A percentile compares a stretch with the other conserved stretches of the same genome.
Evolutionary conservation across 495 filamentous ascomycete genomes (phyloP).

Genomic region (Lichenothelia convexa): DNA sequence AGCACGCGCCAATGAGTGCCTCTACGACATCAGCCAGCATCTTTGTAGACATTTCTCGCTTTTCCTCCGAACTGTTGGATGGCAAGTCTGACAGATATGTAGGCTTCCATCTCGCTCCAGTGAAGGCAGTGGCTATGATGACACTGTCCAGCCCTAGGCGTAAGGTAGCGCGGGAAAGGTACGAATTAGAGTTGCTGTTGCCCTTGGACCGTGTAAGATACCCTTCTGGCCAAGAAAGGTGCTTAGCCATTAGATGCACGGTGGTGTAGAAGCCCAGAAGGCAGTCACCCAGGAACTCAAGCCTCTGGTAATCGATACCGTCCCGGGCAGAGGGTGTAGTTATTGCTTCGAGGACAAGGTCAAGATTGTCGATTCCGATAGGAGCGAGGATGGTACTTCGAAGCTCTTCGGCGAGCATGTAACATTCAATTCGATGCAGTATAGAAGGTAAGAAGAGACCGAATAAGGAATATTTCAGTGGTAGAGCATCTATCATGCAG

Average conservation of each 20-base stretch:
- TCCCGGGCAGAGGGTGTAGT: slow-evolving; percentile 44
- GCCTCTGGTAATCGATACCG: slow-evolving; percentile 55
- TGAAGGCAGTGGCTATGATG: slow-evolving; percentile 53
- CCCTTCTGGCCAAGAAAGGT: slow-evolving; percentile 59
- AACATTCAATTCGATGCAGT: slow-evolving; percentile 44
- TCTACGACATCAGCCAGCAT: slow-evolving; percentile 82
- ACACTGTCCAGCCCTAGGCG: slow-evolving; percentile 48
- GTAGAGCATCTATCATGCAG: slow-evolving; percentile 36
- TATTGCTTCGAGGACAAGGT: slow-evolving; percentile 54
- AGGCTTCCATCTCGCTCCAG: slow-evolving; percentile 51
- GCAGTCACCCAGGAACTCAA: slow-evolving; percentile 80
- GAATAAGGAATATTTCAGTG: slow-evolving; percentile 41
- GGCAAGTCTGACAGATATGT: slow-evolving; percentile 38
- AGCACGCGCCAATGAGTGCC: slow-evolving; percentile 64
- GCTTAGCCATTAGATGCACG: slow-evolving; percentile 44
- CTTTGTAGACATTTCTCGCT: slow-evolving; percentile 47
- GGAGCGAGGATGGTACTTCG: slow-evolving; percentile 40
- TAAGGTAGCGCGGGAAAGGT: slow-evolving; percentile 45
- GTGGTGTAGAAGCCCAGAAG: slow-evolving; percentile 65
- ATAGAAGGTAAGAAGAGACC: slow-evolving; percentile 61
- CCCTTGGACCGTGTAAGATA: slow-evolving; percentile 53
- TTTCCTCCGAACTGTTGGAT: slow-evolving; percentile 4
- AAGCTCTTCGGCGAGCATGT: slow-evolving; percentile 44
- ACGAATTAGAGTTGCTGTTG: slow-evolving; percentile 51
- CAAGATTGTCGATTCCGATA: slow-evolving; percentile 28